Evolutionary conservation across 768 basidiomycete species (phyloP).

Genomic region (Sporobolomyces roseus): DNA sequence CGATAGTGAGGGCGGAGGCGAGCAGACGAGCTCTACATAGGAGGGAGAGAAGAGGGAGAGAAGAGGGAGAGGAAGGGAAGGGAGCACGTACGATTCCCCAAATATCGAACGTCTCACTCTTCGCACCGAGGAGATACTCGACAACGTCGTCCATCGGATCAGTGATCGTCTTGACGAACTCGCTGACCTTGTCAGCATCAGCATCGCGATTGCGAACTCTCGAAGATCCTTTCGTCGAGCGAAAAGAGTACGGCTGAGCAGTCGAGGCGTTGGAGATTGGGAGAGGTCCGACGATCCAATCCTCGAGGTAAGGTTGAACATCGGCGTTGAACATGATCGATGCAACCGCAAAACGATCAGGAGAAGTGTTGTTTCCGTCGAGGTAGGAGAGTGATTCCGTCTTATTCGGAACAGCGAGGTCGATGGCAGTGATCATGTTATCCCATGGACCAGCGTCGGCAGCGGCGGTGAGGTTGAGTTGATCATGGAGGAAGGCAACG

Average conservation of each 20-base stretch:
- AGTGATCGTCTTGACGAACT: conserved; percentile 24
- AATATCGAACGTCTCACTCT: neutral
- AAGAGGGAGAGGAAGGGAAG: too few species aligned
- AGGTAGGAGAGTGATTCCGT: conserved; percentile 36
- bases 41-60: too few species aligned
- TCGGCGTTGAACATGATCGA: conserved; percentile 23
- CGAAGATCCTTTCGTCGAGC: conserved; percentile 37
- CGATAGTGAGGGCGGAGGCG: too few species aligned
- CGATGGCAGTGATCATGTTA: conserved; percentile 34
- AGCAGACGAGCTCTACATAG: too few species aligned
- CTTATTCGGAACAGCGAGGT: conserved; percentile 41
- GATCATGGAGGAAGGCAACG: conserved; percentile 36
- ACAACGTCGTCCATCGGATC: conserved; percentile 45
- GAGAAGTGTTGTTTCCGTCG: conserved; percentile 15
- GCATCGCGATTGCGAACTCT: conserved; percentile 42
- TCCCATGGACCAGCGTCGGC: conserved; percentile 32
- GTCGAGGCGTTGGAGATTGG: conserved; percentile 35
- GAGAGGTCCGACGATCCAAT: conserved; percentile 44
- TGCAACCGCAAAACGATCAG: conserved; percentile 33
- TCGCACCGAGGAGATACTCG: conserved; percentile 39
- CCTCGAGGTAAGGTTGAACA: conserved; percentile 39
- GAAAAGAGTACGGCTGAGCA: conserved; percentile 14
- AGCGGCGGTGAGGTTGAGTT: conserved; percentile 41
- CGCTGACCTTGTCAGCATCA: conserved; percentile 39
- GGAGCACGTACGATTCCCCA: conserved; percentile 41